Evolutionary conservation across 805 yeast species (phyloP), one percentile per base, ranked within the genome.

Genomic region (Middelhovenomyces tepae): DNA sequence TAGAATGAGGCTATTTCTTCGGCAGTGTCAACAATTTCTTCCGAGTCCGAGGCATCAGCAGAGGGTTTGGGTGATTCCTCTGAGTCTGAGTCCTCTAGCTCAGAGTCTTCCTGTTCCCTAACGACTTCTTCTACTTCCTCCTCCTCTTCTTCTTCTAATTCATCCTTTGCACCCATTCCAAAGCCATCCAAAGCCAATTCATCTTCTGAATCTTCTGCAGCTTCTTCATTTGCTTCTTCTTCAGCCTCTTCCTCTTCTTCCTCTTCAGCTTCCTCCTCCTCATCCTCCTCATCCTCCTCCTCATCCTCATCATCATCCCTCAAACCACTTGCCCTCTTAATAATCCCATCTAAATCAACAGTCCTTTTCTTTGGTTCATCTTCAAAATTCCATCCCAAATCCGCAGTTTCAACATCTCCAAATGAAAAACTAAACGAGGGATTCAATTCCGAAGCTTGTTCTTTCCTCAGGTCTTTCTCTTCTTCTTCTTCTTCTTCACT

Each of bases 301-400:
- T 50, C 59, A 10, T 48, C 50, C 10, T 57, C 59, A 14, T 65
- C 57, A 28, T 68, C 75, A 33, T 69, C 68, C 4, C 70, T 63
- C 37, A 75, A 60, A 32, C 89, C 79, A 59, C 91, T 89, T 47
- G 79, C 83, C 57, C 87, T 71, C 60, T 78, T 75, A 45, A 83
- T 79, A 33, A 83, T 83, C 7, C 75, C 72, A 46, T 83, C 93
- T 40, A 83, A 63, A 60, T 82, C 91, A 25, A 42, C 23, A 8
- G 48, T 45, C n/a, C n/a, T n/a, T n/a, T n/a, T n/a, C n/a, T n/a
- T n/a, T n/a, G n/a, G n/a, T n/a, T 69, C 73, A 35, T 72, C 73
- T 25, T 67, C 71, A 51, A 86, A 84, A 46, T 85, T 85, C 95
- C 96, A 86, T 4, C 94, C 95, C 74, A 34, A 78, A 75, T 52